Percentiles rank a stretch among this genome's conserved stretches.
These are phyloP conservation scores for Petunia secreta DNA, from an alignment of 257 asterid species.

Conservation along the genomic window DNA sequence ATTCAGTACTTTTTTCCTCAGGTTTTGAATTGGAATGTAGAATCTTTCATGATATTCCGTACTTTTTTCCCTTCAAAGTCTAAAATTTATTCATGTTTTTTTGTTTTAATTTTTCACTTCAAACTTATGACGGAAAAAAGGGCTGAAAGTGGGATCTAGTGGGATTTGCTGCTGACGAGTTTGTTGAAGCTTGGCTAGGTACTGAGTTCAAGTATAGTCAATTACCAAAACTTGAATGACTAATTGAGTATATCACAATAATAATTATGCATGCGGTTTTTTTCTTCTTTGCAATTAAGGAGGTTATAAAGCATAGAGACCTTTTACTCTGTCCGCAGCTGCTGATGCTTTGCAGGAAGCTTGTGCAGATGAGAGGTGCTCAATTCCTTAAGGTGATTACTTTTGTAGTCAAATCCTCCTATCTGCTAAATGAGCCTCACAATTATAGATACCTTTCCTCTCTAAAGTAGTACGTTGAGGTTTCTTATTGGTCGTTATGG, in stretches of 20 bases:
- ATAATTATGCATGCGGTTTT: neutral
- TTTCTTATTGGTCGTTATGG: neutral
- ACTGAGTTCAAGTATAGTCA: slow-evolving; percentile 22
- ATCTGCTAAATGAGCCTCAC: neutral
- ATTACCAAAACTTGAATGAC: neutral
- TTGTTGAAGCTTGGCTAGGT: slow-evolving; percentile 74
- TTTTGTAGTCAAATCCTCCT: neutral
- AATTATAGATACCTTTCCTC: neutral
- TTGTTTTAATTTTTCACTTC: too few species aligned
- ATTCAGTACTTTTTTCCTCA: too few species aligned
- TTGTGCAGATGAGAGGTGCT: slow-evolving; percentile 81
- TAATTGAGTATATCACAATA: neutral
- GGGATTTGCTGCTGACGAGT: slow-evolving; percentile 58
- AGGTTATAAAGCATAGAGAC: slow-evolving; percentile 63
- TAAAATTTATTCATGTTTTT: too few species aligned
- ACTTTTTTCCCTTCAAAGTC: too few species aligned
- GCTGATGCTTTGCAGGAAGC: slow-evolving; percentile 79
- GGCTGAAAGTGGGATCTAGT: slow-evolving; percentile 52
- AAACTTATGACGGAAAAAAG: slow-evolving; percentile 55
- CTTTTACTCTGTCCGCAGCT: slow-evolving; percentile 63
- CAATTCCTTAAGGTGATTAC: slow-evolving; percentile 64
- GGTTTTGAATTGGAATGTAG: too few species aligned
- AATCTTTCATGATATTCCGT: too few species aligned
- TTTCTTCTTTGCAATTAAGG: slow-evolving; percentile 48
- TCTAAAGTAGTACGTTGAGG: neutral